Evolutionary conservation across 2,329 filamentous ascomycete genomes (phyloP).

Genomic region (Sporothrix pseudoabietina): DNA sequence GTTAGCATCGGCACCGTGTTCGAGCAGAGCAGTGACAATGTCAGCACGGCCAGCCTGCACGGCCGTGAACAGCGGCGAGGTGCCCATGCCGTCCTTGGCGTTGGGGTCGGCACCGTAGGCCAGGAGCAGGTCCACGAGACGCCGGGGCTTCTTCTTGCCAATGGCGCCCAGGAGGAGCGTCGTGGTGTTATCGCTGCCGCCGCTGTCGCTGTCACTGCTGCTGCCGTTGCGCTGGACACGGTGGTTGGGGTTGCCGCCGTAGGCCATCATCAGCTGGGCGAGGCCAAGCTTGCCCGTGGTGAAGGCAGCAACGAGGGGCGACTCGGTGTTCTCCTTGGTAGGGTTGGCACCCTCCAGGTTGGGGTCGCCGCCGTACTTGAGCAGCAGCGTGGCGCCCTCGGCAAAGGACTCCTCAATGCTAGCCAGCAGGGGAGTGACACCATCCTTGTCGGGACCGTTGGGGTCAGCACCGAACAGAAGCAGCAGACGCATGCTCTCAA

Average conservation of each 20-base stretch:
- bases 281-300: conserved; percentile 58
- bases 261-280: conserved; percentile 61
- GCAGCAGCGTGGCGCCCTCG: conserved; percentile 59
- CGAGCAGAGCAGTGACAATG: conserved; percentile 52
- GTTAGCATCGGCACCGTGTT: conserved; percentile 67
- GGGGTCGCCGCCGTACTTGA: conserved; percentile 66
- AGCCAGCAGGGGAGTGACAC: conserved; percentile 54
- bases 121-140: conserved; percentile 61
- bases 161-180: conserved; percentile 64
- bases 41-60: conserved; percentile 60
- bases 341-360: conserved; percentile 53
- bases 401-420: conserved; percentile 57
- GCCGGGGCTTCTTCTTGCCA: conserved; percentile 58
- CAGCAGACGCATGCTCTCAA: conserved; percentile 57
- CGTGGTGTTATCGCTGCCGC: conserved; percentile 50
- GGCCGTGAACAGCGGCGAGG: conserved; percentile 64
- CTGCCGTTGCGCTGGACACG: conserved; percentile 42
- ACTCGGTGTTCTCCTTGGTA: conserved; percentile 49
- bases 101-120: conserved; percentile 62
- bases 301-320: conserved; percentile 56
- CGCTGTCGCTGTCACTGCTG: conserved; percentile 37
- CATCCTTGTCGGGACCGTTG: conserved; percentile 54
- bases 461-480: conserved; percentile 60
- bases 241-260: conserved; percentile 61
- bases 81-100: conserved; percentile 61